Percentiles rank a stretch among this genome's conserved stretches.
Evolutionary conservation across 2,329 filamentous ascomycete species (phyloP).

Genomic region (Xylariomycetidae sp.): DNA sequence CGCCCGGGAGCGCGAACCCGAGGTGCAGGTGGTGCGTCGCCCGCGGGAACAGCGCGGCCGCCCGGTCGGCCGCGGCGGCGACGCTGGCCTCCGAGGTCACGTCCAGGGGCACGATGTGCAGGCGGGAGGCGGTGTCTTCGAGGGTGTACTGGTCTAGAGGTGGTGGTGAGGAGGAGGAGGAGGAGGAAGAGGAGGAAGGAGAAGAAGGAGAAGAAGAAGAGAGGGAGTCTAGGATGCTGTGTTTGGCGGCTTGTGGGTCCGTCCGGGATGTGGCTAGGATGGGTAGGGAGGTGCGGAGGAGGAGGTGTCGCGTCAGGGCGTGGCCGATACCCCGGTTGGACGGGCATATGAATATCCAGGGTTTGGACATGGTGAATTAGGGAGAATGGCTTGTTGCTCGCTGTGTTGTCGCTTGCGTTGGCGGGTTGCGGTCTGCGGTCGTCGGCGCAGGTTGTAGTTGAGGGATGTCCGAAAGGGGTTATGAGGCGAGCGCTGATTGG

Average conservation of each 20-base stretch:
- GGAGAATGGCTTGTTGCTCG: no score
- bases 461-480: no score
- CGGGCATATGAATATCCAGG: conserved; percentile 46
- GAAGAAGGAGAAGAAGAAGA: conserved; percentile 19
- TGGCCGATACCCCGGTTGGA: conserved; percentile 45
- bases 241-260: conserved; percentile 32
- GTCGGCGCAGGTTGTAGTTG: no score
- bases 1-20: conserved; percentile 64
- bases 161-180: conserved; percentile 25
- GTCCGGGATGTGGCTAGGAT: conserved; percentile 42
- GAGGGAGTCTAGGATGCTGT: conserved; percentile 20
- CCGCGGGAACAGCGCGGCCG: conserved; percentile 47
- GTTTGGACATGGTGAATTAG: conserved; percentile 46
- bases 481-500: no score
- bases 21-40: conserved; percentile 59
- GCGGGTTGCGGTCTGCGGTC: no score
- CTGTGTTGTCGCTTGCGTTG: no score
- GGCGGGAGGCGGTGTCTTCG: conserved; percentile 25
- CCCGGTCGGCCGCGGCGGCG: conserved; percentile 46
- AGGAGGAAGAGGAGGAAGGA: conserved; percentile 15
- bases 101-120: conserved; percentile 38
- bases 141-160: conserved; percentile 15
- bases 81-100: conserved; percentile 60
- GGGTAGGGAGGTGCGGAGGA: conserved; percentile 42
- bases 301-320: conserved; percentile 44